Base-by-base conservation (phyloP, 495 filamentous ascomycete species). In the Penicillium alfredii region DNA sequence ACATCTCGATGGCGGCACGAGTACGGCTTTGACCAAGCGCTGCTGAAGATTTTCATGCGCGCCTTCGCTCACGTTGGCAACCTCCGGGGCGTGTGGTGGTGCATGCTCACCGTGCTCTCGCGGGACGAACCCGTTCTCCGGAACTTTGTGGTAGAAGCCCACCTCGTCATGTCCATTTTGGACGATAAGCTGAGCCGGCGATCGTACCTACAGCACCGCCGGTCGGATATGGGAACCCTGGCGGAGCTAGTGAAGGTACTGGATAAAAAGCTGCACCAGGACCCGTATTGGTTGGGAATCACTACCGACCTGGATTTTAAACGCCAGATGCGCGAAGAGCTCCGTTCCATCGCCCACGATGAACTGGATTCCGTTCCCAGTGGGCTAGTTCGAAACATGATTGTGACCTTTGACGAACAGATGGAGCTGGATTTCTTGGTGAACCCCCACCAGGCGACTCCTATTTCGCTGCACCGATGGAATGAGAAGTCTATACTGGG, bases 31-130 rank as follows among this genome's bases (percentile, higher is more conserved):
- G 58, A 63, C 25, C 60, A 57, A 16, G 55, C 61, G 2, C 61
- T 59, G 33, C 53, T 71, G 44, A 71, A 68, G 40, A 59, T 67
- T 47, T 48, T 68, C 23, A 10, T 66, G n/a, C 65, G 67, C 16
- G 61, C 53, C 3, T 69, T 58, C 35, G 49, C 58, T 6, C 29
- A 20, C 3, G 29, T 42, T 10, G 42, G 51, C 13, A 53, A 66
- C 18, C 24, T 61, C n/a, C 39, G 53, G 10, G 67, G 67, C 2
- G 42, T 68, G 3, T 64, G 67, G 36, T 71, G 67, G 67, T 68
- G 64, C 34, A 42, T 69, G 16, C 25, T 69, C 39, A 61, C 64
- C 1, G 55, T 47, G 1, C 49, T 71, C 9, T 40, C 60, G 17
- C 62, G 62, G 17, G 37, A 45, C 6, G 58, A 55, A 32, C 45